A percentile compares a stretch with the other conserved stretches of the same genome.
These are phyloP conservation scores for Citrus maxima DNA, from an alignment of 345 rosid genomes.

Conservation along the genomic window DNA sequence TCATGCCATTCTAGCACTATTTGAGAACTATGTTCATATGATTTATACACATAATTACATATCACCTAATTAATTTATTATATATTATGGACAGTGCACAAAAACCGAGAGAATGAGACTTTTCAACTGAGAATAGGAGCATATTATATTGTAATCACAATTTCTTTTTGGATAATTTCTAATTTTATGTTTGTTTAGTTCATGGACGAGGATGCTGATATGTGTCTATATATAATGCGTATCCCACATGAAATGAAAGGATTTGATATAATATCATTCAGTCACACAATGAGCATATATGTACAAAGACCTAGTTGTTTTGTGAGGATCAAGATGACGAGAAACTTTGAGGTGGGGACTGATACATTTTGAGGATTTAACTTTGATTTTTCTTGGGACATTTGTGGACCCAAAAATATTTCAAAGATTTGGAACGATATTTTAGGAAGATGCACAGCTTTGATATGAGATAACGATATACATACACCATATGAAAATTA, in stretches of 20 bases:
- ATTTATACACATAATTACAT: no score
- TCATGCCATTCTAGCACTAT: no score
- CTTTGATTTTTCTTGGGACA: slow-evolving; percentile 5
- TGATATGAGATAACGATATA: neutral
- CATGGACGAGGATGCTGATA: slow-evolving; percentile 16
- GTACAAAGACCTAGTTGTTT: neutral
- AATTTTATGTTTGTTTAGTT: neutral
- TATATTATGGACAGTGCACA: no score
- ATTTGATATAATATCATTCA: neutral
- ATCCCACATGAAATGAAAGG: neutral
- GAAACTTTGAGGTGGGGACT: slow-evolving; percentile 8
- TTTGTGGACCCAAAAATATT: slow-evolving; percentile 24
- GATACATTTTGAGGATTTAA: slow-evolving; percentile 8
- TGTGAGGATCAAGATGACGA: slow-evolving; percentile 17
- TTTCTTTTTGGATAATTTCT: no score
- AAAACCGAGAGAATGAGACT: no score
- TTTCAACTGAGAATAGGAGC: no score
- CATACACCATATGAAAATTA: slow-evolving; percentile 9
- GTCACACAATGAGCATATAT: neutral
- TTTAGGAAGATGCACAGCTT: slow-evolving; percentile 22
- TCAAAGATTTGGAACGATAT: slow-evolving; percentile 30
- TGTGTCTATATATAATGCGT: neutral
- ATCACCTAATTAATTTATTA: no score
- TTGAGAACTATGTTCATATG: no score
- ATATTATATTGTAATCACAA: no score